These are phyloP conservation scores for Candida palmyrensis DNA, from an alignment of 805 yeast genomes.

Conservation along the genomic window DNA sequence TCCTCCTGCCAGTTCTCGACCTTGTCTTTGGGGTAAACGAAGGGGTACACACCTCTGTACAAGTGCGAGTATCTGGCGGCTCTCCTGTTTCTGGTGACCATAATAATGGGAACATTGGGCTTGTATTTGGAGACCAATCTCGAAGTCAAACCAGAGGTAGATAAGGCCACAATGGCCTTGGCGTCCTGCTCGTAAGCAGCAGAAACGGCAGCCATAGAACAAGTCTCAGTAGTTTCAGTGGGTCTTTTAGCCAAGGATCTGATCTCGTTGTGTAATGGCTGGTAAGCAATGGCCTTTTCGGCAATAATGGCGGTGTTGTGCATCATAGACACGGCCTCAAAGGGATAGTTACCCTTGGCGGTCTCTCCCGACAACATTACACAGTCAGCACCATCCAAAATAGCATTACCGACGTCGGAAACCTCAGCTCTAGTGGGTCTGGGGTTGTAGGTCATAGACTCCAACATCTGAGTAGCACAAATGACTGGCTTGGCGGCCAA, in stretches of 20 bases:
- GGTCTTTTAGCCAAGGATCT: slow-evolving; percentile 84
- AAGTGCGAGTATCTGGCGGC: slow-evolving; percentile 95
- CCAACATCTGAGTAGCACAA: slow-evolving; percentile 99
- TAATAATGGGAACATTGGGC: slow-evolving; percentile 94
- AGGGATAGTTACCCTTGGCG: slow-evolving; percentile 98
- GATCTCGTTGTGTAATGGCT: slow-evolving; percentile 77
- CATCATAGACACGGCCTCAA: slow-evolving; percentile 98
- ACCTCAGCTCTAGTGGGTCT: slow-evolving; percentile 99
- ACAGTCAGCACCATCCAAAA: slow-evolving; percentile 99
- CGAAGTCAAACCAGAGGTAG: slow-evolving; percentile 93
- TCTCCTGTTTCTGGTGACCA: slow-evolving; percentile 93
- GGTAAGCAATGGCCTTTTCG: slow-evolving; percentile 93
- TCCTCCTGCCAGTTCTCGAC: slow-evolving; percentile 91
- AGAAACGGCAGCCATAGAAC: slow-evolving; percentile 94
- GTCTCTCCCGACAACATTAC: slow-evolving; percentile 99
- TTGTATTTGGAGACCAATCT: slow-evolving; percentile 96
- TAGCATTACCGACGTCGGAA: slow-evolving; percentile 98
- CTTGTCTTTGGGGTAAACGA: slow-evolving; percentile 64
- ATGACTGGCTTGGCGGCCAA: slow-evolving; percentile 99
- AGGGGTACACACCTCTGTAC: slow-evolving; percentile 98
- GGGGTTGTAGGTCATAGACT: slow-evolving; percentile 99
- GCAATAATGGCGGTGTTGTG: slow-evolving; percentile 95
- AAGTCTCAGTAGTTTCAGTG: slow-evolving; percentile 90
- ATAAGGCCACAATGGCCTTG: slow-evolving; percentile 92
- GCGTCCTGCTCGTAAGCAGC: slow-evolving; percentile 96